These are phyloP conservation scores for Moringa oleifera DNA, from an alignment of 345 rosid species.

Conservation along the genomic window DNA sequence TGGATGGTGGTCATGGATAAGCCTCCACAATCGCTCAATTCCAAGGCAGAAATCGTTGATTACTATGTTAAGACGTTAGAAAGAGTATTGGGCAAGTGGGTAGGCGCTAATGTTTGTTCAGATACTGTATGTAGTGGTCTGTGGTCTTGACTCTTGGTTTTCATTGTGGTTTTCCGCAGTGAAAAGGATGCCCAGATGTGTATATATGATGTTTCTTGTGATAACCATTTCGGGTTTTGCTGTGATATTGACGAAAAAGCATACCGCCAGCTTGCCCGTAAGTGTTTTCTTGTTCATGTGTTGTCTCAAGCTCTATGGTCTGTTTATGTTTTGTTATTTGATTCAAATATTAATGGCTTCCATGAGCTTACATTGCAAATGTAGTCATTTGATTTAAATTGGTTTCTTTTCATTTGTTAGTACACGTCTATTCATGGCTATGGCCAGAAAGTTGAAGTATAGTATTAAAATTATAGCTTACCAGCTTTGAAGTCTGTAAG, in stretches of 20 bases:
- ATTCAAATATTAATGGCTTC: background rate
- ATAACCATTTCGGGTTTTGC: constrained; percentile 62
- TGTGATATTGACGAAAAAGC: constrained; percentile 67
- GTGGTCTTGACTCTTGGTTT: background rate
- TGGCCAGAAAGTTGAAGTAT: too few species aligned
- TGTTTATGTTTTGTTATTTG: too few species aligned
- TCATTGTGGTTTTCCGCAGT: constrained; percentile 27
- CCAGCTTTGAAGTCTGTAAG: background rate
- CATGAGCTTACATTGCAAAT: background rate
- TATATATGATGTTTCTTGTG: constrained; percentile 57
- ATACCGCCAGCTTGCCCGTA: constrained; percentile 53
- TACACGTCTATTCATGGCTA: background rate
- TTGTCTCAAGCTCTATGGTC: constrained; percentile 3
- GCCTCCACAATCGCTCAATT: constrained; percentile 39
- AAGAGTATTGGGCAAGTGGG: constrained; percentile 56
- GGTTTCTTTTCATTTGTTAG: background rate
- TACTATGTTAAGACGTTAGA: constrained; percentile 53
- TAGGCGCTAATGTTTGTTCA: constrained; percentile 8
- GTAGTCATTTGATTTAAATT: background rate
- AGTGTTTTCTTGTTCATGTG: constrained; percentile 13
- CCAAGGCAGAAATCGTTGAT: constrained; percentile 49
- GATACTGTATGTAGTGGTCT: background rate
- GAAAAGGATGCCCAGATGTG: constrained; percentile 73
- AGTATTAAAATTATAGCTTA: too few species aligned
- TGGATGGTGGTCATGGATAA: constrained; percentile 67